Evolutionary conservation across 441 rosid species (phyloP), one percentile per base, ranked within the genome.

Genomic region (Heliophila coronopifolia): DNA sequence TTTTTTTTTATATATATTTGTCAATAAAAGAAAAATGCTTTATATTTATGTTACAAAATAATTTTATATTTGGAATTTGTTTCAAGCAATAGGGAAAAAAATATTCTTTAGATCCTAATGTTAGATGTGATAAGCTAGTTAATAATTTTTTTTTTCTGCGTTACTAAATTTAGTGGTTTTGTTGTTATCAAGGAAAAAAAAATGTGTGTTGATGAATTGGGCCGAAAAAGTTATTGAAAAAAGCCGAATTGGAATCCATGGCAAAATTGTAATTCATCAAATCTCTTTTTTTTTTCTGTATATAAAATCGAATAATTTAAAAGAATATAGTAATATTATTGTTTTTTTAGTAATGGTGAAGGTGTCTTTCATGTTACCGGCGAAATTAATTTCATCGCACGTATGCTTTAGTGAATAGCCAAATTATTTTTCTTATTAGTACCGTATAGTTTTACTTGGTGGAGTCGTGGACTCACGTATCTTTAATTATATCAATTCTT

Each of bases 381-480:
- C 36, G 19, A 37, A 52, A 27, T 14, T 22, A 13, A 22, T 19
- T 5, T n/a, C 40, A 33, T 32, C 12, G 8, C 55, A n/a, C 14
- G 8, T 6, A 53, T 39, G 26, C 46, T 3, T 26, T 38, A 47
- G 18, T 8, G 10, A 57, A 18, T 14, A 45, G 17, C 13, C 41
- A 14, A 9, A 3, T 28, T 53, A 7, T 11, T 9, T 12, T 23
- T 23, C 31, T 6, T 23, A 24, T 24, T 15, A n/a, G n/a, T n/a
- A n/a, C n/a, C n/a, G n/a, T n/a, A n/a, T n/a, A n/a, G n/a, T n/a
- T n/a, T n/a, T n/a, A n/a, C n/a, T n/a, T n/a, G n/a, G 68, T 64
- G 63, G 59, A 36, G 54, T 56, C 63, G 63, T 64, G 69, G 31
- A 35, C 49, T 50, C 69, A 64, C 69, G 63, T 64, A 64, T 35